Evolutionary conservation across 176 grass and related monocot genomes (phyloP), one percentile per base, ranked within the genome.

Genomic region (Zoysia japonica): DNA sequence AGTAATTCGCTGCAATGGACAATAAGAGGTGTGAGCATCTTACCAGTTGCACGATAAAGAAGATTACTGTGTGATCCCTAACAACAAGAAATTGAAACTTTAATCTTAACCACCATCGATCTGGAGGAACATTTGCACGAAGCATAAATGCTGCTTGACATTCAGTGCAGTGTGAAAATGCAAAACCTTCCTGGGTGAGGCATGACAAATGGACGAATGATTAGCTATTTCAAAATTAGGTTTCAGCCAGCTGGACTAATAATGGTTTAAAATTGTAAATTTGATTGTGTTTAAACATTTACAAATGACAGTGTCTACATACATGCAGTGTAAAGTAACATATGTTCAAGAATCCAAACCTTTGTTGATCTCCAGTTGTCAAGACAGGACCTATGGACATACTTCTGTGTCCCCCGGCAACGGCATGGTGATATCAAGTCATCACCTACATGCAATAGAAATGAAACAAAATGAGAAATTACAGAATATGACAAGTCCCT

Each of bases 311-410:
- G 28, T 39, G 4, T 70, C 8, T 75, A 55, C 42, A 84, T 70
- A 35, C 15, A 48, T 65, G 47, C 8, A 7, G 47, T 63, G 1
- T 44, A 71, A 55, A 65, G 48, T 68, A 53, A 61, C 0, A 73
- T 17, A 83, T 78, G 51, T 52, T 70, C 53, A 65, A 44, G 36
- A 82, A 65, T 76, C 42, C 47, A 55, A 79, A 94, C 95, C 90
- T 98, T 98, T 59, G 92, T 98, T 64, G 95, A 98, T 85, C 95
- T 92, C 95, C 95, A 98, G 61, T 94, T 88, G 82, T 98, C 95
- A 75, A 98, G 92, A 80, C 95, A 98, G 36, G 92, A 89, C 73
- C 95, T 79, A 65, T 98, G 95, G 47, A 98, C 95, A 87, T 91
- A 98, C 55, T 98, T 98, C 67, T 98, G 95, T 76, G 95, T 98